A percentile compares a stretch with the other conserved stretches of the same genome.
Evolutionary conservation across 2,329 filamentous ascomycete species (phyloP).

Genomic region (Colletotrichum costaricense): DNA sequence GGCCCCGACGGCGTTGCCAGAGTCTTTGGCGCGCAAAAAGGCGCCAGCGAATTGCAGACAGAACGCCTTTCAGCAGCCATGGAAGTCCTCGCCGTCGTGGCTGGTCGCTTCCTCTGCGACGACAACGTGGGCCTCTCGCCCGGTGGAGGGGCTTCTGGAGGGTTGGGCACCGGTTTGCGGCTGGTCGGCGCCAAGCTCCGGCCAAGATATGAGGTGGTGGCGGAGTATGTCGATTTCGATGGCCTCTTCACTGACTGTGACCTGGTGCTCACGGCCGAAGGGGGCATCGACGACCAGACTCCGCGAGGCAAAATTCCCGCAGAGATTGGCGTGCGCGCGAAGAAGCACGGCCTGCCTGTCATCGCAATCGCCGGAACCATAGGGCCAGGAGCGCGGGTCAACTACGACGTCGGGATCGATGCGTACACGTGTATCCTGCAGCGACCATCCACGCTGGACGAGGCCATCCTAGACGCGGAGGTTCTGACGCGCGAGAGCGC

Average conservation of each 20-base stretch:
- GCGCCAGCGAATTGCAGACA: slow-evolving; percentile 55
- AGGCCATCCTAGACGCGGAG: slow-evolving; percentile 45
- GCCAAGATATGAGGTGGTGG: slow-evolving; percentile 61
- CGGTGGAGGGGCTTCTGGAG: slow-evolving; percentile 63
- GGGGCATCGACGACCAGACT: slow-evolving; percentile 63
- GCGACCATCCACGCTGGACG: slow-evolving; percentile 44
- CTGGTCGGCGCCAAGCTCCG: slow-evolving; percentile 58
- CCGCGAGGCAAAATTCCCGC: slow-evolving; percentile 64
- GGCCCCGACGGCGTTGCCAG: slow-evolving; percentile 60
- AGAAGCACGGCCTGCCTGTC: slow-evolving; percentile 56
- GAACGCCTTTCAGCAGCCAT: slow-evolving; percentile 54
- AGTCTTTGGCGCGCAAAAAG: slow-evolving; percentile 64
- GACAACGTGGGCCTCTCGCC: slow-evolving; percentile 50
- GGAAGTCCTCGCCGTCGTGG: slow-evolving; percentile 52
- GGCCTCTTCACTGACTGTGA: slow-evolving; percentile 59
- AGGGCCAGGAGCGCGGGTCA: slow-evolving; percentile 46
- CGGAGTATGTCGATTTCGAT: slow-evolving; percentile 61
- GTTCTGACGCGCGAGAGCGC: slow-evolving; percentile 46
- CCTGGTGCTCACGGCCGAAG: slow-evolving; percentile 64
- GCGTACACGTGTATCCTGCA: slow-evolving; percentile 48
- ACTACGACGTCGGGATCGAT: slow-evolving; percentile 48
- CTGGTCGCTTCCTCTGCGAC: slow-evolving; percentile 46
- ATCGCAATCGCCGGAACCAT: slow-evolving; percentile 52
- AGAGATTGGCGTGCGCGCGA: slow-evolving; percentile 61
- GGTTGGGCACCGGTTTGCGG: slow-evolving; percentile 61